phyloP scores from a whole-genome alignment of 345 rosid species.

The Psidium guajava region DNA sequence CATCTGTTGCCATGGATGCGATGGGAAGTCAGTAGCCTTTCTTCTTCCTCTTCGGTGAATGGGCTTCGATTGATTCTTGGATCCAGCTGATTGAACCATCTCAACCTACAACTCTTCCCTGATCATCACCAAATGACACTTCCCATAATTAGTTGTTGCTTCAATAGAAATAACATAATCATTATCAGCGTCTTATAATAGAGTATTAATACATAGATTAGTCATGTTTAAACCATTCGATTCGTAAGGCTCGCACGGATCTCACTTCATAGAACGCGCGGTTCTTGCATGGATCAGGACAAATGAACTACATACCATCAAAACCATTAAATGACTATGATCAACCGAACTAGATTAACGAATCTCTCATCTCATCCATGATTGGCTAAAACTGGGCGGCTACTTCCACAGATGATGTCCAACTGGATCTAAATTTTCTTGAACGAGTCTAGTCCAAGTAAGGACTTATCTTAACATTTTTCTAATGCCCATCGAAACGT shows the following conservation, averaged over 20 bases:
- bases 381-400: background rate
- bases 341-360: background rate
- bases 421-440: background rate
- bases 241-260: background rate
- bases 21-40: slow-evolving; percentile 64
- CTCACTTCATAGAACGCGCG: background rate
- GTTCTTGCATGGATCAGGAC: background rate
- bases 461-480: background rate
- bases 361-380: background rate
- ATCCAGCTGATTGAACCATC: slow-evolving; percentile 95
- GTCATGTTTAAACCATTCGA: background rate
- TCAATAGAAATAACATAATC: background rate
- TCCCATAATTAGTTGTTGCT: background rate
- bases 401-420: background rate
- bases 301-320: background rate
- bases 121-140: background rate
- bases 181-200: background rate
- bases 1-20: slow-evolving; percentile 86
- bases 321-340: background rate
- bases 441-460: background rate
- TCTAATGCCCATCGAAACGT: background rate
- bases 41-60: slow-evolving; percentile 89
- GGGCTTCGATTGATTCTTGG: slow-evolving; percentile 84
- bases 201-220: background rate
- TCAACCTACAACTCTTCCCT: slow-evolving; percentile 95